Percentiles rank a stretch among this genome's conserved stretches.
phyloP scores from a whole-genome alignment of 73 alveolate species.

The Effrenium voratum region DNA sequence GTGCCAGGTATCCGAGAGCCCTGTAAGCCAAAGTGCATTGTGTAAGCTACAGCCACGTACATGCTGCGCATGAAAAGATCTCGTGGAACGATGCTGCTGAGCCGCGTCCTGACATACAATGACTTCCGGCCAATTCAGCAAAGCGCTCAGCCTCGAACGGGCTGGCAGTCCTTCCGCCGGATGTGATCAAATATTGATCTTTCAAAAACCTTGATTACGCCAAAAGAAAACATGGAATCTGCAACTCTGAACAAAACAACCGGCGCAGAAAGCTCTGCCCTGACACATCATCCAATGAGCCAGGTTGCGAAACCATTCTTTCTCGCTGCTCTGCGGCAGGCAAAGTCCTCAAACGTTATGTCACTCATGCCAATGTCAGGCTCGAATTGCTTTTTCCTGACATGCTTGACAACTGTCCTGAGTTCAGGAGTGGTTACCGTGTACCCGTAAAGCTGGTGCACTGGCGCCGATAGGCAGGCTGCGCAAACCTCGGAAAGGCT shows the following conservation, averaged over 20 bases:
- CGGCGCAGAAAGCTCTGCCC: not conserved
- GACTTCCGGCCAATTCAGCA: not conserved
- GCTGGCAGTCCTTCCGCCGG: slow-evolving; percentile 34
- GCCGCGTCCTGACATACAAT: slow-evolving; percentile 53
- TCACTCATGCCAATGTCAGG: too few relatives aligned
- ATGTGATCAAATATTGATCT: slow-evolving; percentile 74
- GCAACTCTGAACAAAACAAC: not conserved
- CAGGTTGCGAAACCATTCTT: slow-evolving; percentile 54
- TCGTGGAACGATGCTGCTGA: slow-evolving; percentile 64
- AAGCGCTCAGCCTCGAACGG: not conserved
- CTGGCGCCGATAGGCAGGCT: slow-evolving; percentile 69
- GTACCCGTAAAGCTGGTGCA: slow-evolving; percentile 61
- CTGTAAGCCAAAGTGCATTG: slow-evolving; percentile 41
- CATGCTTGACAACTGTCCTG: slow-evolving; percentile 59
- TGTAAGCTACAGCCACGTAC: slow-evolving; percentile 91
- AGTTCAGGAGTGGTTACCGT: slow-evolving; percentile 67
- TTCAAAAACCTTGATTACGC: slow-evolving; percentile 24
- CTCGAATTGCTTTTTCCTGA: too few relatives aligned
- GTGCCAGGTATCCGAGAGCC: too few relatives aligned
- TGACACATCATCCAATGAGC: not conserved
- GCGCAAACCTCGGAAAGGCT: slow-evolving; percentile 19
- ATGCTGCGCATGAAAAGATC: slow-evolving; percentile 91
- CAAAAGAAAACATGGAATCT: not conserved
- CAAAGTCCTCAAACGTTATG: too few relatives aligned
- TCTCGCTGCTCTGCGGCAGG: slow-evolving; percentile 69